Evolutionary conservation across 2,329 filamentous ascomycete genomes (phyloP).

Genomic region (Scytalidium sp.): DNA sequence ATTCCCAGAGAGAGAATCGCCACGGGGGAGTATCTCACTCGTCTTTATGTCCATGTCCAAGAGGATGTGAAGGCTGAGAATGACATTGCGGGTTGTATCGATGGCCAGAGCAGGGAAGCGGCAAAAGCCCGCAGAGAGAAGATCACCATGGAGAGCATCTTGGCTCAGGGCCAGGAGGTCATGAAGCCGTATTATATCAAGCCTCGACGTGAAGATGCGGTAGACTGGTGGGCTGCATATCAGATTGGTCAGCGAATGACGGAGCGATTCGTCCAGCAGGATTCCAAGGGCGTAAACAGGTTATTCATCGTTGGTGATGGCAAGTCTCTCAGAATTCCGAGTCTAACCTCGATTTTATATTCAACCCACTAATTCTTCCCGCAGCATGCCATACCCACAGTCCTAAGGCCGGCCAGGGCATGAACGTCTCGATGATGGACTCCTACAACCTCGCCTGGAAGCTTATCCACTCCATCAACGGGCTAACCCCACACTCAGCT

Average conservation of each 20-base stretch:
- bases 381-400: constrained; percentile 56
- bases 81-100: constrained; percentile 23
- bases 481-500: constrained; percentile 15
- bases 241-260: constrained; percentile 58
- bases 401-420: constrained; percentile 61
- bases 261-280: constrained; percentile 36
- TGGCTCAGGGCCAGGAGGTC: constrained; percentile 59
- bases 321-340: constrained; percentile 10
- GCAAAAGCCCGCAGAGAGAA: constrained; percentile 21
- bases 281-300: constrained; percentile 13
- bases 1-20: constrained; percentile 55
- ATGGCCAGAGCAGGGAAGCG: constrained; percentile 24
- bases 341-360: constrained; percentile 56
- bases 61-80: constrained; percentile 41
- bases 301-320: constrained; percentile 55
- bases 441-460: constrained; percentile 63
- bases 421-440: constrained; percentile 58
- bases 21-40: constrained; percentile 40
- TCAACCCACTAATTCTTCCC: constrained; percentile 11
- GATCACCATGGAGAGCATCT: constrained; percentile 62
- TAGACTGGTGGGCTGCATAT: constrained; percentile 62
- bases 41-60: constrained; percentile 61
- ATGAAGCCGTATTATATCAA: constrained; percentile 54
- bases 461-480: constrained; percentile 42
- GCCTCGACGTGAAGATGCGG: constrained; percentile 67